Percentiles rank a stretch among this genome's conserved stretches.
Evolutionary conservation across 1,139 yeast genomes (phyloP).

Genomic region (Taphrina communis): DNA sequence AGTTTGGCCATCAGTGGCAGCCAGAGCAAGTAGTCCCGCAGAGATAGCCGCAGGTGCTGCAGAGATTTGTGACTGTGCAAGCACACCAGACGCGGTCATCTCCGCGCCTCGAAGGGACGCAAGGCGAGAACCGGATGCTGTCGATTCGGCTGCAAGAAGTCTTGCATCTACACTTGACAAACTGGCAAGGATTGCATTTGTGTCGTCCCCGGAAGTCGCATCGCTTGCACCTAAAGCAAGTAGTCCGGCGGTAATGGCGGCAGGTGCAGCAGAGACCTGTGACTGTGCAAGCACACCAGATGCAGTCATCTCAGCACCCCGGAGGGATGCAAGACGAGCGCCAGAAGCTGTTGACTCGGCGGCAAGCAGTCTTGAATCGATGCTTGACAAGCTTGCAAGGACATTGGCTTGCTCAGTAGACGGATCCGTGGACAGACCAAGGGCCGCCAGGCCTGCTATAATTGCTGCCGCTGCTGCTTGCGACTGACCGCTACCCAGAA

Average conservation of each 20-base stretch:
- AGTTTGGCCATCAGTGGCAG: background rate
- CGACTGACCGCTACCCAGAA: background rate
- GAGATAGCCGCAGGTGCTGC: slow-evolving; percentile 18
- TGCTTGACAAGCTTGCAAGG: slow-evolving; percentile 9
- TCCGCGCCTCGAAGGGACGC: slow-evolving; percentile 13
- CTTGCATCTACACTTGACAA: slow-evolving; percentile 5
- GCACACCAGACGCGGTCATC: slow-evolving; percentile 18
- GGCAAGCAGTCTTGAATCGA: slow-evolving; percentile 4
- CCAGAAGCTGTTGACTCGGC: slow-evolving; percentile 20
- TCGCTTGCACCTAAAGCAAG: background rate
- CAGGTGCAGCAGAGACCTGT: slow-evolving; percentile 12
- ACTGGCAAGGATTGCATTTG: slow-evolving; percentile 8
- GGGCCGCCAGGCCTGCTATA: slow-evolving; percentile 13
- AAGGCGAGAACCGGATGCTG: slow-evolving; percentile 15
- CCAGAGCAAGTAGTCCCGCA: slow-evolving; percentile 15
- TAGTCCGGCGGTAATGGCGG: slow-evolving; percentile 17
- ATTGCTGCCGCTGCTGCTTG: slow-evolving; percentile 14
- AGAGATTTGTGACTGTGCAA: slow-evolving; percentile 13
- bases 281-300: slow-evolving; percentile 24
- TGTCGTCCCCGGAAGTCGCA: background rate
- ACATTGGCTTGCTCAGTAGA: background rate
- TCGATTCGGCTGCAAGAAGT: slow-evolving; percentile 17
- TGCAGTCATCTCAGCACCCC: slow-evolving; percentile 14
- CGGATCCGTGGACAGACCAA: background rate
- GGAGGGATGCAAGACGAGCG: slow-evolving; percentile 13